These are phyloP conservation scores for Hippophae gyantsensis DNA, from an alignment of 306 rosid genomes.

Conservation along the genomic window DNA sequence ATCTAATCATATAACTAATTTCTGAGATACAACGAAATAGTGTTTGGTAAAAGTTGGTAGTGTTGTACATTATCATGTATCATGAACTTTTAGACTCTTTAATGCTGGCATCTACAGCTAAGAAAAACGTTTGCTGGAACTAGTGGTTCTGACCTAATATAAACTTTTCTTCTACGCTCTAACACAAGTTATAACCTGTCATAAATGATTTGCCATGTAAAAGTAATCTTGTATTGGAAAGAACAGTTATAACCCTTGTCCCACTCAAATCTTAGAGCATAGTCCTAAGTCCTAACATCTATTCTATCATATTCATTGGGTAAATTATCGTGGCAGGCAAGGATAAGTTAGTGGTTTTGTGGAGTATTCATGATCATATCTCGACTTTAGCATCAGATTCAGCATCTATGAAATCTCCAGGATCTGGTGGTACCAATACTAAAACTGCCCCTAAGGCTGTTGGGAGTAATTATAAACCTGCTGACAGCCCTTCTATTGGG, in stretches of 20 bases:
- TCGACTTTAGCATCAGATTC: slow-evolving; percentile 55
- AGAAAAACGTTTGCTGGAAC: no score
- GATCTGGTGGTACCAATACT: slow-evolving; percentile 54
- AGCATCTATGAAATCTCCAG: slow-evolving; percentile 31
- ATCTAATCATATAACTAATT: no score
- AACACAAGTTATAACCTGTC: no score
- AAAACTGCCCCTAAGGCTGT: slow-evolving; percentile 44
- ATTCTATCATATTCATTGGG: slow-evolving; percentile 7
- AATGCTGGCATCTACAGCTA: no score
- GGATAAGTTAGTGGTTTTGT: slow-evolving; percentile 84
- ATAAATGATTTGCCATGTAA: no score
- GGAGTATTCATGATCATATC: slow-evolving; percentile 96
- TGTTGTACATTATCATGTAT: no score
- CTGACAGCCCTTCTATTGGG: slow-evolving; percentile 71
- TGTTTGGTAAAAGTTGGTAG: no score
- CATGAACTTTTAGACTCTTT: no score
- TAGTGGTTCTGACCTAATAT: no score
- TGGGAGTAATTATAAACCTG: slow-evolving; percentile 56
- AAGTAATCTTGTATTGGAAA: no score
- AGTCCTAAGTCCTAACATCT: not conserved
- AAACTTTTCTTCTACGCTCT: no score
- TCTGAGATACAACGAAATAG: no score
- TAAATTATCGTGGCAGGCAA: slow-evolving; percentile 52
- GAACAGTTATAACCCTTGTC: not conserved
- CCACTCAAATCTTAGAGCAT: not conserved